Evolutionary conservation across 371 early-diverging fungal genomes (phyloP), one percentile per base, ranked within the genome.

Genomic region (Aphelidium insulamus): DNA sequence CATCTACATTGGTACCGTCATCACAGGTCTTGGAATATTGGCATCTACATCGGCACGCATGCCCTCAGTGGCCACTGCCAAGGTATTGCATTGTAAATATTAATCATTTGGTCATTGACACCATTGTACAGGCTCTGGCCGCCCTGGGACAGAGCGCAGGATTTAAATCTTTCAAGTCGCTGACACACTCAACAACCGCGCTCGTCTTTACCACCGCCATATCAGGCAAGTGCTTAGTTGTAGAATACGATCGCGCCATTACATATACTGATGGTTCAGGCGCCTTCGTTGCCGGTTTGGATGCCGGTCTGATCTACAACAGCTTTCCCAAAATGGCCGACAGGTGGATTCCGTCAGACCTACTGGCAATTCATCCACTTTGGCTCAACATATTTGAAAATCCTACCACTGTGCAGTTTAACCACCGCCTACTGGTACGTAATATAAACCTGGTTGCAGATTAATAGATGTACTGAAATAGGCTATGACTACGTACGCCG

Each of bases 251-350:
- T 12, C 8, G 18, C 8, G 12, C 15, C 31, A 30, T 30, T 18
- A 16, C 15, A 21, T 23, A 29, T 28, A 16, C 10, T 7, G 4
- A 17, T 15, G 21, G 21, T 12, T 8, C 38, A 47, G 63, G 70
- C 32, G 95, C 83, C 17, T 72, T 91, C 48, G 95, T 94, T 4
- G 95, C 95, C 22, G 95, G 95, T 24, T 51, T 92, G 21, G 95
- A 94, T 44, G 95, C 95, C 20, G 95, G 95, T 16, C 54, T 94
- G 32, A 67, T 91, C 32, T 88, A 90, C 57, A 88, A 88, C 48
- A 55, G 55, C 16, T 94, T 80, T 52, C 95, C 95, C 1, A 51
- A 51, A 30, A 90, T 91, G 92, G 91, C 88, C 22, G 45, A 41
- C 14, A 56, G 66, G 17, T 58, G 73, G 8, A 36, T 76, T 26